phyloP scores from a whole-genome alignment of 495 filamentous ascomycete species.

The Ascobolus immersus region DNA sequence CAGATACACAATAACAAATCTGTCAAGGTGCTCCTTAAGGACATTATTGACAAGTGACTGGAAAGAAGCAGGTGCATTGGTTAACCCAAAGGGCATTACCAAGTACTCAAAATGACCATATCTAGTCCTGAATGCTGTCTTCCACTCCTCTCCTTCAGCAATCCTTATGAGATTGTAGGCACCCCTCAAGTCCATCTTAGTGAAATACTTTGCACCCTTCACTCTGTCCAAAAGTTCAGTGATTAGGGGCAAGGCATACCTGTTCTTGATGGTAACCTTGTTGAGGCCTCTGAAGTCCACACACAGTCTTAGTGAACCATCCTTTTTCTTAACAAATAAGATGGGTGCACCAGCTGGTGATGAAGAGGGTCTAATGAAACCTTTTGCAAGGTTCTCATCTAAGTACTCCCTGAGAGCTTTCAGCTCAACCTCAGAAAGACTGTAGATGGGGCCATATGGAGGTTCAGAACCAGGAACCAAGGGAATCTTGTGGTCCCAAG shows the following conservation, averaged over 20 bases:
- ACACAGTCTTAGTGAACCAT: conserved; percentile 1
- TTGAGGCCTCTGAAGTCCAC: conserved; percentile 24
- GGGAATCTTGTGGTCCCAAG: conserved; percentile 3
- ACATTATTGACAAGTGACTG: conserved; percentile 14
- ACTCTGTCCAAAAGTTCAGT: conserved; percentile 19
- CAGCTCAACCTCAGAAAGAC: not conserved
- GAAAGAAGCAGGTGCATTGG: conserved; percentile 11
- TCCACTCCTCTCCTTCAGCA: conserved; percentile 2
- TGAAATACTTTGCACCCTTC: not conserved
- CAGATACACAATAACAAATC: conserved; percentile 14
- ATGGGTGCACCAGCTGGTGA: conserved; percentile 1
- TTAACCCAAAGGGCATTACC: conserved; percentile 11
- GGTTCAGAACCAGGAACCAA: not conserved
- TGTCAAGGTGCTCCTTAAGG: conserved; percentile 11
- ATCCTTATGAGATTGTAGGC: conserved; percentile 1
- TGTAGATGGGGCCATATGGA: conserved; percentile 1
- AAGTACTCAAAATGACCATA: conserved; percentile 13
- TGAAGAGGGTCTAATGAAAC: conserved; percentile 1
- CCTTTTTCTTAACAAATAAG: conserved; percentile 4
- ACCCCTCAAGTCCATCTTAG: not conserved
- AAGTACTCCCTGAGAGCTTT: not conserved
- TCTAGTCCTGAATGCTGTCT: conserved; percentile 6
- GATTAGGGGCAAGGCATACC: conserved; percentile 22
- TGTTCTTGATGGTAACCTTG: conserved; percentile 19
- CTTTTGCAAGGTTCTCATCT: conserved; percentile 4